Percentiles rank a stretch among this genome's conserved stretches.
These are phyloP conservation scores for Apiotrichum gamsii DNA, from an alignment of 1,284 basidiomycete genomes.

Conservation along the genomic window DNA sequence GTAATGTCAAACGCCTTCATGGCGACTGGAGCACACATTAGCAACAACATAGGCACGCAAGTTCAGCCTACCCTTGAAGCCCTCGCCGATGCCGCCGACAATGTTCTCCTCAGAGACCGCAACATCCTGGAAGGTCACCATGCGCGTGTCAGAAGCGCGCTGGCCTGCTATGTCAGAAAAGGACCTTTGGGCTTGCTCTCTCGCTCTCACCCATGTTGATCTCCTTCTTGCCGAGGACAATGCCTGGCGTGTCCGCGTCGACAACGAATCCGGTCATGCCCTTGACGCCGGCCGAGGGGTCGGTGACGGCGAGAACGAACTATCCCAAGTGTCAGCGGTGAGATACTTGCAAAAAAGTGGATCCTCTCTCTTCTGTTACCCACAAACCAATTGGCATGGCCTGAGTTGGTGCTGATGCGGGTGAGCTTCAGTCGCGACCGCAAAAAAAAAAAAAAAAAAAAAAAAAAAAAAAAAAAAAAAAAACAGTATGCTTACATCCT, in stretches of 20 bases:
- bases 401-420: conserved; percentile 49
- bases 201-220: conserved; percentile 53
- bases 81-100: conserved; percentile 52
- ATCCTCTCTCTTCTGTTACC: too few species aligned
- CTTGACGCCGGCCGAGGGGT: conserved; percentile 49
- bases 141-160: conserved; percentile 54
- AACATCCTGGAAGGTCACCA: conserved; percentile 55
- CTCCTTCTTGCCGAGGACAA: conserved; percentile 52
- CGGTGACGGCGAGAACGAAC: conserved; percentile 55
- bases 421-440: background rate
- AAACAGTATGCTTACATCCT: too few species aligned
- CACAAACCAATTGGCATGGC: conserved; percentile 51
- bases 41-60: background rate
- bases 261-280: conserved; percentile 55
- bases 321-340: conserved; percentile 1
- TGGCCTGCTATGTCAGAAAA: conserved; percentile 37
- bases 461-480: too few species aligned
- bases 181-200: background rate
- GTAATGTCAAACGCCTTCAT: conserved; percentile 56
- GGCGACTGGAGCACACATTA: conserved; percentile 19
- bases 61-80: conserved; percentile 53
- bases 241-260: conserved; percentile 51
- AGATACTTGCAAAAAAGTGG: background rate
- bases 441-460: too few species aligned
- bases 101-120: conserved; percentile 52